Percentiles rank a stretch among this genome's conserved stretches.
Conservation (phyloP, 2,329 filamentous ascomycete genomes). For the Colletotrichum karsti region DNA sequence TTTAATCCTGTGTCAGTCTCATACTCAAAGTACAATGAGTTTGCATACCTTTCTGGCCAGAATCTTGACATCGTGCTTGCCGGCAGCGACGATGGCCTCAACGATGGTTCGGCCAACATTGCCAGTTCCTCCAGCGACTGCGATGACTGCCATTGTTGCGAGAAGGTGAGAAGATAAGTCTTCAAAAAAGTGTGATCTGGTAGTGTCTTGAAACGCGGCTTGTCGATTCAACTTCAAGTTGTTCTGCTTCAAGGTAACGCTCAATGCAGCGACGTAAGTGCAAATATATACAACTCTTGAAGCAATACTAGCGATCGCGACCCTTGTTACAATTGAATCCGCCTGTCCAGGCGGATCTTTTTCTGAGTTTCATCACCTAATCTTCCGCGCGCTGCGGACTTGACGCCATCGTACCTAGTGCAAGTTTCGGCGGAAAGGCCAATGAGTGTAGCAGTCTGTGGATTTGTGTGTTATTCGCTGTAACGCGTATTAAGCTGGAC, state of each 20-base stretch:
- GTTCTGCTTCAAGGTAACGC: too few species aligned
- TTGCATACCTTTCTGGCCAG: slow-evolving; percentile 48
- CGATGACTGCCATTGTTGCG: slow-evolving; percentile 40
- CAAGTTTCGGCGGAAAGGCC: too few species aligned
- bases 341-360: neutral
- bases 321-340: neutral
- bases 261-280: too few species aligned
- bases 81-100: slow-evolving; percentile 45
- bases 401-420: too few species aligned
- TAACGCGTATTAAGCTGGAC: too few species aligned
- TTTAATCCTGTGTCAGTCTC: neutral
- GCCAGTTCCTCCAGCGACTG: slow-evolving; percentile 56
- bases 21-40: neutral
- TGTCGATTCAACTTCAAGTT: too few species aligned
- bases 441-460: too few species aligned
- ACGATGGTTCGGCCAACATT: slow-evolving; percentile 55
- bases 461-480: too few species aligned
- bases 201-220: too few species aligned
- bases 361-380: neutral
- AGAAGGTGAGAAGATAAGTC: neutral
- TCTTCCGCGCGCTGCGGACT: too few species aligned
- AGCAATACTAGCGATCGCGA: neutral
- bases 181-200: too few species aligned
- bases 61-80: slow-evolving; percentile 47
- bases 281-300: too few species aligned